These are phyloP conservation scores for Meira miltonrushii DNA, from an alignment of 1,284 basidiomycete species.

Conservation along the genomic window DNA sequence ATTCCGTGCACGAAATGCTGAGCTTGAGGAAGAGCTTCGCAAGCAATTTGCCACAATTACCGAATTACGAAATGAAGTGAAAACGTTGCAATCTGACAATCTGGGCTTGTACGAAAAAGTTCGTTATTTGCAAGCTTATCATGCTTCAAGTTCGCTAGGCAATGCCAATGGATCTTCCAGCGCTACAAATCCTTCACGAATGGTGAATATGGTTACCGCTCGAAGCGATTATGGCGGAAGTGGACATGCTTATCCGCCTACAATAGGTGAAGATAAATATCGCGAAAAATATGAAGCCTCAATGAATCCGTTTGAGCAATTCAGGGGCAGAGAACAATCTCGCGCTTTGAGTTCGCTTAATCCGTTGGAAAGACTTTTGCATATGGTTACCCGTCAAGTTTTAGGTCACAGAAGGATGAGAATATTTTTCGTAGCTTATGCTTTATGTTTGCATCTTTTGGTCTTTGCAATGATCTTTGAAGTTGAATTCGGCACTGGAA, in stretches of 20 bases:
- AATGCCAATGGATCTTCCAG: conserved; percentile 54
- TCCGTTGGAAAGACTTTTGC: conserved; percentile 80
- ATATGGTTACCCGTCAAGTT: conserved; percentile 76
- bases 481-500: conserved; percentile 14
- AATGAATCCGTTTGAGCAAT: conserved; percentile 96
- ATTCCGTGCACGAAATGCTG: conserved; percentile 88
- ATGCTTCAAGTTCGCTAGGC: neutral
- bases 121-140: conserved; percentile 40
- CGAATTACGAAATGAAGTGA: conserved; percentile 56
- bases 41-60: conserved; percentile 89
- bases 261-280: conserved; percentile 64
- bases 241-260: conserved; percentile 59
- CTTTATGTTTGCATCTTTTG: conserved; percentile 68
- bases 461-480: conserved; percentile 64
- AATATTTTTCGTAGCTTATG: conserved; percentile 75
- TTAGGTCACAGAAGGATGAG: conserved; percentile 69
- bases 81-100: conserved; percentile 44
- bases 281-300: conserved; percentile 85
- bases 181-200: neutral
- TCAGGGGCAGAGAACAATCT: conserved; percentile 86
- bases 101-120: conserved; percentile 47
- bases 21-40: conserved; percentile 92
- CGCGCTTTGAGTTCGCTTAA: conserved; percentile 86
- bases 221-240: conserved; percentile 68
- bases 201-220: conserved; percentile 74